These are phyloP conservation scores for Fusarium poae DNA, from an alignment of 2,329 filamentous ascomycete genomes.

Conservation along the genomic window DNA sequence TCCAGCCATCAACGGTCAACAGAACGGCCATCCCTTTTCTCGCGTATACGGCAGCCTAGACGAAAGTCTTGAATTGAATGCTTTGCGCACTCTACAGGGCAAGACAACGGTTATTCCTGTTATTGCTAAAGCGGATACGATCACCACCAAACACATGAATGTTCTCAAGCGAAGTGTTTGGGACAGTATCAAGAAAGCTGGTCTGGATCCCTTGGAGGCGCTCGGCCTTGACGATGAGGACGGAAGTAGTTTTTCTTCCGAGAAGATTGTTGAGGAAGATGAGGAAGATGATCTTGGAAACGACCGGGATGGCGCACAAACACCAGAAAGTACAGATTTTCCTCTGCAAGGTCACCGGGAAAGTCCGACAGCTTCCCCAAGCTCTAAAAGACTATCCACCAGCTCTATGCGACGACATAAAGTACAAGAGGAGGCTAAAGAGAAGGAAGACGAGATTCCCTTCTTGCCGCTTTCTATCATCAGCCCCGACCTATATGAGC, in stretches of 20 bases:
- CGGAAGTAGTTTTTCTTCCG: slow-evolving; percentile 67
- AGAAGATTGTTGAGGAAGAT: slow-evolving; percentile 69
- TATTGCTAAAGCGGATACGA: slow-evolving; percentile 95
- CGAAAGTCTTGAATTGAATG: slow-evolving; percentile 89
- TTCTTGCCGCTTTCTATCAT: slow-evolving; percentile 92
- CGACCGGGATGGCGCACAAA: slow-evolving; percentile 38
- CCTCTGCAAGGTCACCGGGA: slow-evolving; percentile 54
- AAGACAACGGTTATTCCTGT: slow-evolving; percentile 97
- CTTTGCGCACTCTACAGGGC: slow-evolving; percentile 86
- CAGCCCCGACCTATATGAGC: slow-evolving; percentile 92
- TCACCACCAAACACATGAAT: slow-evolving; percentile 94
- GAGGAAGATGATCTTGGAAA: slow-evolving; percentile 42
- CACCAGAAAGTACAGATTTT: slow-evolving; percentile 54
- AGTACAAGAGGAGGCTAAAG: slow-evolving; percentile 60
- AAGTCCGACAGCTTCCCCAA: slow-evolving; percentile 54
- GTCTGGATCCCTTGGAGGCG: slow-evolving; percentile 88
- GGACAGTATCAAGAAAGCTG: slow-evolving; percentile 86
- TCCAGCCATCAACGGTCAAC: slow-evolving; percentile 63
- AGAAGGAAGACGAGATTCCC: slow-evolving; percentile 70
- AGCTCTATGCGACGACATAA: slow-evolving; percentile 62
- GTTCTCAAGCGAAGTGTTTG: slow-evolving; percentile 92
- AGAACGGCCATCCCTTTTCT: slow-evolving; percentile 59
- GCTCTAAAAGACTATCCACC: slow-evolving; percentile 61
- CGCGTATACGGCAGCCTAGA: slow-evolving; percentile 78
- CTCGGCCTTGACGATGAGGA: slow-evolving; percentile 85